Percentiles rank a stretch among this genome's conserved stretches.
Conservation (phyloP, 108 stramenopile genomes). For the Discostella pseudostelligera region DNA sequence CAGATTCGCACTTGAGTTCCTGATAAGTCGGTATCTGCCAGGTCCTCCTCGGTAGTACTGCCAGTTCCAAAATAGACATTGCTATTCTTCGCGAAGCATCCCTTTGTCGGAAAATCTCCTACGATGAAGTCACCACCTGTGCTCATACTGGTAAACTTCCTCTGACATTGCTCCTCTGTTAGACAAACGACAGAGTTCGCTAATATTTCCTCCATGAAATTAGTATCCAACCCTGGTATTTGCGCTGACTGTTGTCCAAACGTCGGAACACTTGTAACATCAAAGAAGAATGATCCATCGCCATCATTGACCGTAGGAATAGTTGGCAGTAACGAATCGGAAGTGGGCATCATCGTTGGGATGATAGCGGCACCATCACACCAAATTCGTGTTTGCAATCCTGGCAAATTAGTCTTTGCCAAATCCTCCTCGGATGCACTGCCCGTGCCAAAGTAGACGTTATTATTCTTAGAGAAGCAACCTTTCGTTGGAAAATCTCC, state of each 20-base stretch:
- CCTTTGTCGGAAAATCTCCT: conserved; percentile 4
- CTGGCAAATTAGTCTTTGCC: neutral
- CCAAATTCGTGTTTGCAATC: conserved; percentile 1
- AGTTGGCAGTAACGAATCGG: no score
- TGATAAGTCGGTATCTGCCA: neutral
- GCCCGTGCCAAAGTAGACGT: conserved; percentile 1
- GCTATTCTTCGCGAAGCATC: conserved; percentile 7
- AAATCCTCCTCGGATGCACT: conserved; percentile 6
- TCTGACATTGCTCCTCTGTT: neutral
- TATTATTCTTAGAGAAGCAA: neutral
- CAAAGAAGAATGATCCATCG: no score
- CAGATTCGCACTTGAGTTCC: conserved; percentile 7
- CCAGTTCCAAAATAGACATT: conserved; percentile 4
- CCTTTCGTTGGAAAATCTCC: conserved; percentile 7
- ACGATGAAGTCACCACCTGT: neutral
- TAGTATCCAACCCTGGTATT: neutral
- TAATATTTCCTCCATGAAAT: neutral
- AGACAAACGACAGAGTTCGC: conserved; percentile 1
- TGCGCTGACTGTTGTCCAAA: neutral
- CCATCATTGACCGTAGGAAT: no score
- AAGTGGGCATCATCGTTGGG: no score
- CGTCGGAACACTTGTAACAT: neutral
- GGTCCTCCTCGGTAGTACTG: conserved; percentile 6
- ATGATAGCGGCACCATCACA: neutral
- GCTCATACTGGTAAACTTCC: conserved; percentile 5